phyloP scores from a whole-genome alignment of 345 rosid genomes.

The Aegle marmelos region DNA sequence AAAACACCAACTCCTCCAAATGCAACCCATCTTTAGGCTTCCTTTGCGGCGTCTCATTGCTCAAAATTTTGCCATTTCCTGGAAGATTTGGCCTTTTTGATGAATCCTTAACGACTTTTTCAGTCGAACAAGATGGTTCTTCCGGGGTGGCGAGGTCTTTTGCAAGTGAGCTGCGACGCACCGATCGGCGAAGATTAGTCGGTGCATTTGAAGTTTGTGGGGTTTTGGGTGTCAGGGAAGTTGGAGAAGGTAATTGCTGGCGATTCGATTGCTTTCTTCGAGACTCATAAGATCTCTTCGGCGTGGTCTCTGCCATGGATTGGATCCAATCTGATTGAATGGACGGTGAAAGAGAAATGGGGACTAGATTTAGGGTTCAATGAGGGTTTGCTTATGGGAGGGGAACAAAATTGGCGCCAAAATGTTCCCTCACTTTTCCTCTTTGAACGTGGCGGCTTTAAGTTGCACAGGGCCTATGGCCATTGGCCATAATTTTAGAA shows the following conservation, averaged over 20 bases:
- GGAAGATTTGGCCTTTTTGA: not conserved
- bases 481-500: too few relatives aligned
- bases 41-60: not conserved
- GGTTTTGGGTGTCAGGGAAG: slow-evolving; percentile 43
- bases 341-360: slow-evolving; percentile 5
- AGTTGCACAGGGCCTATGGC: not conserved
- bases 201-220: slow-evolving; percentile 34
- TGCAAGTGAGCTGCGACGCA: slow-evolving; percentile 29
- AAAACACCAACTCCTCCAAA: slow-evolving; percentile 29
- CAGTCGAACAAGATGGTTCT: not conserved
- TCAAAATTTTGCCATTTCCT: slow-evolving; percentile 6
- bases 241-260: slow-evolving; percentile 9
- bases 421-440: slow-evolving; percentile 44
- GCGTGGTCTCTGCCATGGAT: slow-evolving; percentile 53
- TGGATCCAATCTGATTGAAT: slow-evolving; percentile 12
- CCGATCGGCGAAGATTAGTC: slow-evolving; percentile 50
- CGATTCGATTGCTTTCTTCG: slow-evolving; percentile 25
- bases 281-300: slow-evolving; percentile 33
- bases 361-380: not conserved
- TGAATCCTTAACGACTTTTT: slow-evolving; percentile 12
- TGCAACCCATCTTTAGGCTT: slow-evolving; percentile 15
- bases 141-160: slow-evolving; percentile 21
- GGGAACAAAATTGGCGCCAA: slow-evolving; percentile 52
- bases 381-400: not conserved
- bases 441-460: not conserved